Base-by-base conservation (phyloP, 2,329 filamentous ascomycete genomes). In the Colletotrichum lindemuthianum region DNA sequence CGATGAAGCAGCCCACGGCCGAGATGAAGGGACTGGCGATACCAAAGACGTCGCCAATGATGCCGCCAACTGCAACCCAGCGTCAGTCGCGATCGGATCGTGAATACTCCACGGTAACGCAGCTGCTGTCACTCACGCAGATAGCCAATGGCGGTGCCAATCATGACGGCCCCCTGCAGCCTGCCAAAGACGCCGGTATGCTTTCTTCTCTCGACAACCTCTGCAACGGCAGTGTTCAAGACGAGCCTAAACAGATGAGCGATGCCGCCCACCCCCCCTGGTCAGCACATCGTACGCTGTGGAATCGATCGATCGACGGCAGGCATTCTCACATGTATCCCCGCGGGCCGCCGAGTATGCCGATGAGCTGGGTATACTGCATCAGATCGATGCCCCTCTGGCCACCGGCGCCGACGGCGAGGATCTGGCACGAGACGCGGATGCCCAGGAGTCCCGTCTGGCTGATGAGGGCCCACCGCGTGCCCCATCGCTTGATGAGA, bases 161-260 rank as follows among this genome's bases (percentile, higher is more conserved):
- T 79, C 83, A 91, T 90, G 60, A 90, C 85, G 58, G 82, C 84
- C 0, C 90, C 90, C 67, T 90, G 87, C 0, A 92, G 76, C 68
- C 84, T 80, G 0, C 90, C 90, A 63, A 92, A 86, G 0, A 89
- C 84, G 0, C 82, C 86, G 0, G 90, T 92, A 3, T 90, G 80
- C 58, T 85, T 79, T 16, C 82, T 77, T 0, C 88, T 84, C 43
- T 84, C 79, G 0, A 90, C 86, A 2, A 90, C 78, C 71, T 92
- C 89, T 2, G 88, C 85, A 1, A 89, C 87, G 48, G 90, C 87
- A 11, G 89, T 88, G 69, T 92, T 92, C 24, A 91, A 79, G 1
- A 89, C 84, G 4, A 92, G 81, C 8, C 79, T 81, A 45, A 2
- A 0, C 71, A 6, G 69, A 67, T n/a, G 45, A 37, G 32, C 67